A percentile compares a stretch with the other conserved stretches of the same genome.
Evolutionary conservation across 257 asterid species (phyloP).

Genomic region (Echium plantagineum): DNA sequence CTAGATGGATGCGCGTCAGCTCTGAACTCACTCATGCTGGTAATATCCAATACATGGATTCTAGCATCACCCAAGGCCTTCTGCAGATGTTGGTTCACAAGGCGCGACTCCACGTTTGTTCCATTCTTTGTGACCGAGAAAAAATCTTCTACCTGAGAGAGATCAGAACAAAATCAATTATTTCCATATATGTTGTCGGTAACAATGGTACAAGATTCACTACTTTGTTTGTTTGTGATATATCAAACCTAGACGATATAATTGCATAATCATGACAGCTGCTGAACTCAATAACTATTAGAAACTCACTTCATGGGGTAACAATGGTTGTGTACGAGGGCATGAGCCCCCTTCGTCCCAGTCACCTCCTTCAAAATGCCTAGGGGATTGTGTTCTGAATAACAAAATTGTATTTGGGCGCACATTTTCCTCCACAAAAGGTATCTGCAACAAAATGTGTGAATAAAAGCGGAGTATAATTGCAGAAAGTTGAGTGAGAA

Average conservation of each 20-base stretch:
- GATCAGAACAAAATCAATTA: background rate
- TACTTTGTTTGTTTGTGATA: no score
- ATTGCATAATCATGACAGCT: background rate
- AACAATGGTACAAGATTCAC: no score
- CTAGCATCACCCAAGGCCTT: conserved; percentile 43
- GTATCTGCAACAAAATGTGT: conserved; percentile 30
- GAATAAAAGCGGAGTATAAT: conserved; percentile 9
- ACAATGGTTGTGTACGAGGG: conserved; percentile 52
- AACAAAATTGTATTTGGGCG: conserved; percentile 39
- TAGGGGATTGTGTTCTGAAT: conserved; percentile 83
- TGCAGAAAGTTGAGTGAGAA: background rate
- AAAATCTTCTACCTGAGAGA: conserved; percentile 56
- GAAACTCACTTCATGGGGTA: conserved; percentile 53
- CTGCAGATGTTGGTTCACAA: conserved; percentile 58
- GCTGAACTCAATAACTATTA: background rate
- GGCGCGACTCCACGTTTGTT: conserved; percentile 77
- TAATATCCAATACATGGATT: conserved; percentile 52
- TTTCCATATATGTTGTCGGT: background rate
- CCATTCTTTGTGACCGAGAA: conserved; percentile 53
- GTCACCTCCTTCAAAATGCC: conserved; percentile 96
- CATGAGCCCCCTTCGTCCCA: conserved; percentile 97
- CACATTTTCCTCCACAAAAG: conserved; percentile 39
- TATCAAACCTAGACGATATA: background rate
- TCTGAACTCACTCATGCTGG: conserved; percentile 65
- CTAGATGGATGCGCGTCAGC: conserved; percentile 88